phyloP scores from a whole-genome alignment of 345 rosid species.

The Brassica incana region DNA sequence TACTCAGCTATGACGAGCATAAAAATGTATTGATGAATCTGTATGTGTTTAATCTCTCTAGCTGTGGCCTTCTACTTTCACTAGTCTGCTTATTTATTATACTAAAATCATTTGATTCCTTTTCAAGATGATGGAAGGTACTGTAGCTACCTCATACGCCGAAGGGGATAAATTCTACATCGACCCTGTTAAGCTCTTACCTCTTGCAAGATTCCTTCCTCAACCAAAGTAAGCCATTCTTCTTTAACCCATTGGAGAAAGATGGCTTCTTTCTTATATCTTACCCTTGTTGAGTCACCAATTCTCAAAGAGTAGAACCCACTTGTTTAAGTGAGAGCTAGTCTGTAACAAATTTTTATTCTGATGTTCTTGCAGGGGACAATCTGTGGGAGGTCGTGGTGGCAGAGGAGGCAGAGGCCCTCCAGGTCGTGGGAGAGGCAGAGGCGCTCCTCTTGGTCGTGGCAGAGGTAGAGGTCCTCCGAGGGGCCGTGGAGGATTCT shows the following conservation, averaged over 20 bases:
- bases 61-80: constrained; percentile 35
- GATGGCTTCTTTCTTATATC: not conserved
- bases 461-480: constrained; percentile 66
- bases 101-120: not conserved
- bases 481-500: constrained; percentile 57
- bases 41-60: constrained; percentile 53
- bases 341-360: not conserved
- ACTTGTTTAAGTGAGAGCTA: not conserved
- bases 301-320: not conserved
- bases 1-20: not conserved
- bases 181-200: constrained; percentile 77
- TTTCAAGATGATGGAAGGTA: constrained; percentile 85
- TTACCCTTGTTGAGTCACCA: not conserved
- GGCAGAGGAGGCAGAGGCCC: constrained; percentile 46
- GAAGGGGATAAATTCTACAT: constrained; percentile 84
- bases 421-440: constrained; percentile 10
- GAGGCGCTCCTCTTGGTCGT: constrained; percentile 46
- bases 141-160: constrained; percentile 73
- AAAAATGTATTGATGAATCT: constrained; percentile 45
- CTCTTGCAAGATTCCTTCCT: constrained; percentile 81
- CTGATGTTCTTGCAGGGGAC: constrained; percentile 50
- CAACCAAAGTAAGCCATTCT: constrained; percentile 75
- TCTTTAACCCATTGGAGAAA: not conserved
- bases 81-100: not conserved
- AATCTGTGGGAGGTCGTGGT: constrained; percentile 42